Conservation (phyloP, 345 rosid genomes). For the Euphorbia peplus region DNA sequence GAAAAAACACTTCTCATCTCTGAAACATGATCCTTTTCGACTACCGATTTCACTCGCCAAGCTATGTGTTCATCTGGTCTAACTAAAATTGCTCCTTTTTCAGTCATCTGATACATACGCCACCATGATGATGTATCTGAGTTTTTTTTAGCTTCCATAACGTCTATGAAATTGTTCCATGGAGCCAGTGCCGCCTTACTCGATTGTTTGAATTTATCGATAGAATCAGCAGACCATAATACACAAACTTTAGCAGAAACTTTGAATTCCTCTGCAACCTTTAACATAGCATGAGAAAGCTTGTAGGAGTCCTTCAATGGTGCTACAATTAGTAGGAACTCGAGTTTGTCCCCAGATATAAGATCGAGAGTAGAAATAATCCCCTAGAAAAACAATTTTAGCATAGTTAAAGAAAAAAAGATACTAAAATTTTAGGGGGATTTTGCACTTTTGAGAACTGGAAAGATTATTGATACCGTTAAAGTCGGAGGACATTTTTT, state of each 20-base stretch:
- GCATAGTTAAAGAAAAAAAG: background rate
- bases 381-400: conserved; percentile 31
- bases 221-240: conserved; percentile 50
- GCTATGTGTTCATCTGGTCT: conserved; percentile 86
- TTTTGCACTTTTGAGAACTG: too few species aligned
- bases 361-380: conserved; percentile 72
- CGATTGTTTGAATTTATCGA: conserved; percentile 20
- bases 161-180: conserved; percentile 56
- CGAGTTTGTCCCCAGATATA: conserved; percentile 55
- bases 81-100: conserved; percentile 64
- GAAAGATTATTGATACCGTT: too few species aligned
- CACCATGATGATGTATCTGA: conserved; percentile 62
- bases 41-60: conserved; percentile 56
- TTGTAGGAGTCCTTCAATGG: conserved; percentile 58
- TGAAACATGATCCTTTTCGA: conserved; percentile 35
- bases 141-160: conserved; percentile 45
- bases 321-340: conserved; percentile 77
- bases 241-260: conserved; percentile 55
- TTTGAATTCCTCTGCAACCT: conserved; percentile 54
- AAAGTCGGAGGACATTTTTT: too few species aligned
- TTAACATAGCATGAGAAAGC: conserved; percentile 53
- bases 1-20: conserved; percentile 61
- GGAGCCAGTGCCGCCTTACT: conserved; percentile 56
- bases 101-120: conserved; percentile 65
- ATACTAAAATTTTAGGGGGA: too few species aligned